A percentile compares a stretch with the other conserved stretches of the same genome.
Evolutionary conservation across 805 yeast species (phyloP).

Genomic region (Phaffomyces thermotolerans): DNA sequence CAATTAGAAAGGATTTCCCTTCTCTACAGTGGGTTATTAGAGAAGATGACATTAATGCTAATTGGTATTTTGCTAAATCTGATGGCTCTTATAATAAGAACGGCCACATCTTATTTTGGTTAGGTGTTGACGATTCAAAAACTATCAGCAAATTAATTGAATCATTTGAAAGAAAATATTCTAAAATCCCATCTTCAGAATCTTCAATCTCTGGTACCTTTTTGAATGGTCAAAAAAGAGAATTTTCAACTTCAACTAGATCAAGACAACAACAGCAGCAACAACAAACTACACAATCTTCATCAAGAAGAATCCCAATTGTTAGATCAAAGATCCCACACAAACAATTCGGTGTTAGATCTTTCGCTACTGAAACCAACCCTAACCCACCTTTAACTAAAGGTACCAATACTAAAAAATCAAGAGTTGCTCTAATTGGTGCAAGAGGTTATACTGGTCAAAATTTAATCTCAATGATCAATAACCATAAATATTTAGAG

Average conservation of each 20-base stretch:
- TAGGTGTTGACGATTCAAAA: slow-evolving; percentile 64
- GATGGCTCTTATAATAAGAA: slow-evolving; percentile 90
- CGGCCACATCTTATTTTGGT: slow-evolving; percentile 92
- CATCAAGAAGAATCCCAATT: slow-evolving; percentile 23
- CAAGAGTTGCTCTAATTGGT: slow-evolving; percentile 89
- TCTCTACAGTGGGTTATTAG: slow-evolving; percentile 81
- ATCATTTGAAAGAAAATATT: slow-evolving; percentile 35
- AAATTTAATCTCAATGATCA: slow-evolving; percentile 79
- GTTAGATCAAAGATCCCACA: slow-evolving; percentile 11
- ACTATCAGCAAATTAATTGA: slow-evolving; percentile 58
- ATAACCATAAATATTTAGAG: slow-evolving; percentile 82
- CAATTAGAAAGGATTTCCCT: slow-evolving; percentile 66
- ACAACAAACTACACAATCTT: neutral
- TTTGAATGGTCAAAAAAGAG: slow-evolving; percentile 35
- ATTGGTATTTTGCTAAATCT: slow-evolving; percentile 88
- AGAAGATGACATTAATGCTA: slow-evolving; percentile 83
- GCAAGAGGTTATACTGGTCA: slow-evolving; percentile 98
- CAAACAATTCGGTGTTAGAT: slow-evolving; percentile 22
- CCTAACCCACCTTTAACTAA: slow-evolving; percentile 67
- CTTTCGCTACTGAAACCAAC: slow-evolving; percentile 36
- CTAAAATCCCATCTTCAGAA: slow-evolving; percentile 30
- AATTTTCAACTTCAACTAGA: slow-evolving; percentile 34
- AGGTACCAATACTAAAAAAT: slow-evolving; percentile 52
- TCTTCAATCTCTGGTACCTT: slow-evolving; percentile 36
- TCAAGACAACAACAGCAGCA: neutral